phyloP scores from a whole-genome alignment of 495 filamentous ascomycete species.

The Hypoxylon rickii region DNA sequence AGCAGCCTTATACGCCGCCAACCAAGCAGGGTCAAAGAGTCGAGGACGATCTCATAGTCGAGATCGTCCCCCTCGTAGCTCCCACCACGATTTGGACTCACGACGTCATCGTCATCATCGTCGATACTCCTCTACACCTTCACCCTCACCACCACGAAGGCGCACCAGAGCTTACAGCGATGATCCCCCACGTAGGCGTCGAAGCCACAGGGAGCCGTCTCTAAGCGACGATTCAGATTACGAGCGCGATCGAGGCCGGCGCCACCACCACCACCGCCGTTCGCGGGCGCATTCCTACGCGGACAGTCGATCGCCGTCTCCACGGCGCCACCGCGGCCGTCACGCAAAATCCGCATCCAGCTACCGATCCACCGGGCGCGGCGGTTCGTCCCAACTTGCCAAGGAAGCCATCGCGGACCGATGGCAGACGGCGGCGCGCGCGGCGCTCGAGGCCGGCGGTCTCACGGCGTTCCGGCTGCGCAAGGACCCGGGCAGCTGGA shows the following conservation, averaged over 20 bases:
- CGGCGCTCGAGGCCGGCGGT: constrained; percentile 48
- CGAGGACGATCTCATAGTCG: constrained; percentile 27
- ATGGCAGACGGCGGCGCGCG: constrained; percentile 43
- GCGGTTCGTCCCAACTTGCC: constrained; percentile 14
- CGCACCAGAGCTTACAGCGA: constrained; percentile 31
- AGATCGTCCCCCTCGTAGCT: constrained; percentile 15
- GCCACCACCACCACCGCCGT: constrained; percentile 24
- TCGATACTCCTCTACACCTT: constrained; percentile 31
- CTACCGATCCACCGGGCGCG: background rate
- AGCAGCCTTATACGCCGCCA: constrained; percentile 35
- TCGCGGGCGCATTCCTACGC: constrained; percentile 25
- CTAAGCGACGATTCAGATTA: constrained; percentile 25
- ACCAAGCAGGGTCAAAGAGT: constrained; percentile 18
- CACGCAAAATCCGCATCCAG: constrained; percentile 13
- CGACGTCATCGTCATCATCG: constrained; percentile 20
- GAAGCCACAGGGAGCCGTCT: constrained; percentile 20
- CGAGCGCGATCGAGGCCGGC: constrained; percentile 25
- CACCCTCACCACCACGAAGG: constrained; percentile 31
- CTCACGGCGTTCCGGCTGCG: constrained; percentile 43
- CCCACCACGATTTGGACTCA: constrained; percentile 11
- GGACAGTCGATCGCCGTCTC: constrained; percentile 21
- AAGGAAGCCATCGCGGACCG: constrained; percentile 13
- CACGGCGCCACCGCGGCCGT: constrained; percentile 10
- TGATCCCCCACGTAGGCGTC: constrained; percentile 12
- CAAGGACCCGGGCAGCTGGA: constrained; percentile 47